Conservation (phyloP, 768 basidiomycete species). For the Erythrobasidium yunnanense region DNA sequence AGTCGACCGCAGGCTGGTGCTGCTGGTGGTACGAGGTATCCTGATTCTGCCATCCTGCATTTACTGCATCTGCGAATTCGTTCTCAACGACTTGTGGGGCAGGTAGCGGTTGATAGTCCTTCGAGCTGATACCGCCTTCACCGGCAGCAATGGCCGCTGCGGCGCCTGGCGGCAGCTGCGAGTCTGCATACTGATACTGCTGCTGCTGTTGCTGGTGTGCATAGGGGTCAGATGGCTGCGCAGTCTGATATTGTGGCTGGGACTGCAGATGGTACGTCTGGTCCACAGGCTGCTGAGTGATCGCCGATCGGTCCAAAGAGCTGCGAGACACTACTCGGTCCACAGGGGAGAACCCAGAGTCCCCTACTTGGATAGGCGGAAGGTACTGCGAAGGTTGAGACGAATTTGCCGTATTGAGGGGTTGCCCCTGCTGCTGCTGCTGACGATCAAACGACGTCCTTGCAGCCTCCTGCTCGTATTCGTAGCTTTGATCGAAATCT, state of each 20-base stretch:
- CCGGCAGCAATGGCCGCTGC: neutral
- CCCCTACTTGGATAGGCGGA: neutral
- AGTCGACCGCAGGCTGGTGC: neutral
- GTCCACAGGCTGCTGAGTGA: too few relatives aligned
- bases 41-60: slow-evolving; percentile 10
- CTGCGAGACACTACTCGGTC: too few relatives aligned
- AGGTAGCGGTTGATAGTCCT: neutral
- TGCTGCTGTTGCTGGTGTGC: neutral
- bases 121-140: neutral
- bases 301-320: too few relatives aligned
- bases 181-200: neutral
- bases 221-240: neutral
- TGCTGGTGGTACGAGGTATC: neutral
- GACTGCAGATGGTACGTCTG: too few relatives aligned
- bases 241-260: too few relatives aligned
- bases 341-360: too few relatives aligned
- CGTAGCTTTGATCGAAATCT: slow-evolving; percentile 16
- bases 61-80: slow-evolving; percentile 13
- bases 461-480: slow-evolving; percentile 22
- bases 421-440: neutral
- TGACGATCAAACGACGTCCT: neutral
- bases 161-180: neutral
- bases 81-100: neutral
- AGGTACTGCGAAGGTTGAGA: neutral
- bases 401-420: neutral